phyloP scores from a whole-genome alignment of 2,329 filamentous ascomycete genomes.

The Alternaria infectoria region DNA sequence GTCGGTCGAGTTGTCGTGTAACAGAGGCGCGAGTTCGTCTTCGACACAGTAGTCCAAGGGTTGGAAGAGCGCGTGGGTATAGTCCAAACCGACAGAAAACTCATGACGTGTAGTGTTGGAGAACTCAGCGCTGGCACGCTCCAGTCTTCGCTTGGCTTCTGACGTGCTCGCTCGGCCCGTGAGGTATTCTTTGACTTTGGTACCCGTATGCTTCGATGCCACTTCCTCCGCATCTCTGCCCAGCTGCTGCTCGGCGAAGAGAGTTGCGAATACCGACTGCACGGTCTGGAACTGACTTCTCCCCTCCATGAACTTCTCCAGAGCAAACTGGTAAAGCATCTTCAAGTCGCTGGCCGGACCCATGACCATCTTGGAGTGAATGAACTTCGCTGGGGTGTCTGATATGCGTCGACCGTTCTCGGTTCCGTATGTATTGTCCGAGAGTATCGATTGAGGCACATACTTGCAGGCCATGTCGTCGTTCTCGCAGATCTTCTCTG shows the following conservation, averaged over 20 bases:
- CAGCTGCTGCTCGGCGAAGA: conserved; percentile 63
- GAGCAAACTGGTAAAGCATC: conserved; percentile 53
- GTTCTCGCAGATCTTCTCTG: conserved; percentile 60
- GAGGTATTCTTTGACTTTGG: conserved; percentile 24
- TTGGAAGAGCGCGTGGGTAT: conserved; percentile 57
- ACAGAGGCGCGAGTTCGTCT: conserved; percentile 35
- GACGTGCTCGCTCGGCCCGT: conserved; percentile 44
- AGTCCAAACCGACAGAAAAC: conserved; percentile 60
- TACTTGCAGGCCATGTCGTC: conserved; percentile 60
- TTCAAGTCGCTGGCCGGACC: conserved; percentile 59
- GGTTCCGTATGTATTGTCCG: conserved; percentile 56
- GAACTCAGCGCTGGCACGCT: conserved; percentile 31
- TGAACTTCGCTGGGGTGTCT: conserved; percentile 48
- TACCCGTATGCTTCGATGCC: conserved; percentile 4
- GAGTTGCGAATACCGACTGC: conserved; percentile 56
- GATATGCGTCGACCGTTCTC: conserved; percentile 47
- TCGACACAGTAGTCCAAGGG: conserved; percentile 32
- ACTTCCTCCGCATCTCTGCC: conserved; percentile 51
- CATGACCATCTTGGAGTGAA: conserved; percentile 58
- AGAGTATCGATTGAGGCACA: conserved; percentile 59
- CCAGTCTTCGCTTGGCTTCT: conserved; percentile 35
- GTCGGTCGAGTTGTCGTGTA: conserved; percentile 44
- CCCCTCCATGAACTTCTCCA: conserved; percentile 45
- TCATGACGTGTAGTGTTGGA: conserved; percentile 52
- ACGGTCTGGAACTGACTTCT: conserved; percentile 44